Evolutionary conservation across 2,329 filamentous ascomycete species (phyloP), one percentile per base, ranked within the genome.

Genomic region (Huntiella moniliformis): DNA sequence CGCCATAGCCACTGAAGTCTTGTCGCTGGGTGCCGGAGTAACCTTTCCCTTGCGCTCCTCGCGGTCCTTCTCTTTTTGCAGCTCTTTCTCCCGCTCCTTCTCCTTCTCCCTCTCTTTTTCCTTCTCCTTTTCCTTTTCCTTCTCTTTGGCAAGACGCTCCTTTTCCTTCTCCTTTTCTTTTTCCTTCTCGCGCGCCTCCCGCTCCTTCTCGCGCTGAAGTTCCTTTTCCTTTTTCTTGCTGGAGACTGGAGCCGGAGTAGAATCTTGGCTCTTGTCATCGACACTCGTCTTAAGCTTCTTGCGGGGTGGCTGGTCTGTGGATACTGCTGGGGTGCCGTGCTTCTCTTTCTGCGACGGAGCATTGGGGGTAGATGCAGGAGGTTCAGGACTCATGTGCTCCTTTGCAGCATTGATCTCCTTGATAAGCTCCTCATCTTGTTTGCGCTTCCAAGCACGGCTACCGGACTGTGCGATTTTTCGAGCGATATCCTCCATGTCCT

Each of bases 401-500:
- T 82, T 75, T 1, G 74, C 77, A 16, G 71, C 67, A 28, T 72
- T 63, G 8, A 83, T 64, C 60, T 88, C 83, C 54, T 81, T 81
- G 45, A 87, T 66, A 11, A 95, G 67, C 57, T 96, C 91, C 59
- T 96, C 88, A 52, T 98, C 91, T 48, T 93, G 79, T 57, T 82
- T 83, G 49, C 83, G 77, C 63, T 91, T 92, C 76, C 79, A 87
- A 4, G 82, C 80, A 54, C 84, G 79, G 39, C 82, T 82, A 38
- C 85, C 83, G 39, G 78, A 75, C 52, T 81, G 76, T 1, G 79
- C 74, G 37, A 92, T 77, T 63, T 94, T 93, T 64, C 87, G 93
- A 35, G 79, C 75, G 34, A 94, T 74, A 55, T 96, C 88, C 37
- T 96, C 91, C 11, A 86, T 73, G 53, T 93, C 84, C 60, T 96